Percentiles rank a stretch among this genome's conserved stretches.
Evolutionary conservation across 306 rosid genomes (phyloP).

Genomic region (Carpinus fangiana): DNA sequence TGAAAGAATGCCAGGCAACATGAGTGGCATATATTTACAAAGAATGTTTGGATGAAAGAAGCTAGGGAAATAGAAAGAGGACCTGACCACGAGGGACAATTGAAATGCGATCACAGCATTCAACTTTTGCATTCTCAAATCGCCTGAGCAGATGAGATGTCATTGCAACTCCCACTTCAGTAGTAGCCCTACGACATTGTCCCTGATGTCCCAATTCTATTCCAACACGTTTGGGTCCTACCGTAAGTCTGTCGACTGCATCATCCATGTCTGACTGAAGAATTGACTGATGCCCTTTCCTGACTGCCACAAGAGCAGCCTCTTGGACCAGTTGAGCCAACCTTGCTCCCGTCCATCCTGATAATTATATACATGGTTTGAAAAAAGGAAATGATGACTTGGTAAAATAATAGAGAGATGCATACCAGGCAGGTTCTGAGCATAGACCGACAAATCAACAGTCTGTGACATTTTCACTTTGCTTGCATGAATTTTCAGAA

Average conservation of each 20-base stretch:
- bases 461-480: conserved; percentile 92
- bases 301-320: conserved; percentile 98
- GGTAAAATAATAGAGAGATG: conserved; percentile 13
- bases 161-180: conserved; percentile 90
- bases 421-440: conserved; percentile 89
- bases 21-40: conserved; percentile 7
- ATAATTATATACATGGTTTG: conserved; percentile 28
- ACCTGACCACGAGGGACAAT: conserved; percentile 98
- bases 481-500: conserved; percentile 87
- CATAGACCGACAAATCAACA: conserved; percentile 82
- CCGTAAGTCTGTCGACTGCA: conserved; percentile 93
- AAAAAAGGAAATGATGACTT: conserved; percentile 26
- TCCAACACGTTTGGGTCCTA: conserved; percentile 86
- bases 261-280: conserved; percentile 91
- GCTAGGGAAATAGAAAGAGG: conserved; percentile 50
- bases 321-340: conserved; percentile 94
- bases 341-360: conserved; percentile 97
- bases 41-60: conserved; percentile 10
- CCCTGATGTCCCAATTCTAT: conserved; percentile 79
- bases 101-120: conserved; percentile 88
- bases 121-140: conserved; percentile 79
- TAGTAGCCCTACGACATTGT: conserved; percentile 93
- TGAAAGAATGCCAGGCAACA: background rate
- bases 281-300: conserved; percentile 81
- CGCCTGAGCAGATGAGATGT: conserved; percentile 89